Evolutionary conservation across 257 asterid genomes (phyloP), one percentile per base, ranked within the genome.

Genomic region (Solanum stenotomum): DNA sequence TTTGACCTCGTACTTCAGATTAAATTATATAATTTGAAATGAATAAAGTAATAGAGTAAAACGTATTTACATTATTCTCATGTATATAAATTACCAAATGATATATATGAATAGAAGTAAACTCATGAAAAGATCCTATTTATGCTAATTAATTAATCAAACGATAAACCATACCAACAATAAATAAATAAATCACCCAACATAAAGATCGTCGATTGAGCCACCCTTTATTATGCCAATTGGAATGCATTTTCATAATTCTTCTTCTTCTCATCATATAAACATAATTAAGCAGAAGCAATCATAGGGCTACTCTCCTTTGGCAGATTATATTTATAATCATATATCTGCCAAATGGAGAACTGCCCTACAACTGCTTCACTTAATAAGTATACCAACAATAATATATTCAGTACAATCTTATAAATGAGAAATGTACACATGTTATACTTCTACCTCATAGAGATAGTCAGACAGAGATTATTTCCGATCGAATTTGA

Each of bases 261-360:
- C 37, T 84, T 61, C 18, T 61, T 34, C 33, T 65, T 15, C 18
- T 14, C 9, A 15, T 31, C 76, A 71, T 71, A 71, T 31, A 29
- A 35, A 61, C 67, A 52, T 12, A 85, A 89, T 77, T 87, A 89
- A 89, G 90, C 81, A 63, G 87, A 89, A 68, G n/a, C 34, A 78
- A 87, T 87, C 29, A 6, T 76, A 87, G 91, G 91, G 82, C 90
- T 87, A 89, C 91, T 89, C 90, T 89, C 90, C 90, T 87, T 89
- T 89, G 91, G 89, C 91, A 46, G 83, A 52, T 63, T 18, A 34
- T 20, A 29, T n/a, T 27, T 5, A 12, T 31, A 34, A 59, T 3
- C 61, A 49, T 49, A 49, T 65, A 85, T 85, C 65, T 85, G 79
- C 44, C 88, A 84, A 87, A 11, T 14, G 74, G 88, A 87, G 88